Conservation (phyloP, 1,284 basidiomycete species). For the Papiliotrema nemorosa region DNA sequence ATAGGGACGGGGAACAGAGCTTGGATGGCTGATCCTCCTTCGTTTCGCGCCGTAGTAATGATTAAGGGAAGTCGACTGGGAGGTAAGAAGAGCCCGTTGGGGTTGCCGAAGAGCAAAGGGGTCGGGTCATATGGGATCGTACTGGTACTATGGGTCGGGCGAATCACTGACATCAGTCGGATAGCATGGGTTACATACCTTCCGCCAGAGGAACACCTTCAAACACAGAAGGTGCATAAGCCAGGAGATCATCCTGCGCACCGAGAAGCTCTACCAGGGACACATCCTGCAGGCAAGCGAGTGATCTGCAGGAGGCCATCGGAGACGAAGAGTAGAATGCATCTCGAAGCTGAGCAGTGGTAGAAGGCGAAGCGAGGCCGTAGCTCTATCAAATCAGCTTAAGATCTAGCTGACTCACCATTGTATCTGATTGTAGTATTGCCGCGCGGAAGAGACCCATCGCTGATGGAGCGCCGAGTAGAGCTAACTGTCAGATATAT, state of each 20-base stretch:
- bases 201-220: slow-evolving; percentile 23
- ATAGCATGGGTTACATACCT: slow-evolving; percentile 17
- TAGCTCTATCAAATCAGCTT: slow-evolving; percentile 57
- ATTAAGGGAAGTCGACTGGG: slow-evolving; percentile 61
- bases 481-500: slow-evolving; percentile 45
- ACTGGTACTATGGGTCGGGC: slow-evolving; percentile 31
- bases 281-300: slow-evolving; percentile 56
- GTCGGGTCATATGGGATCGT: slow-evolving; percentile 53
- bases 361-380: slow-evolving; percentile 60
- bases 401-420: slow-evolving; percentile 55
- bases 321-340: slow-evolving; percentile 56
- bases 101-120: slow-evolving; percentile 61
- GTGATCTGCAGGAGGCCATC: slow-evolving; percentile 19
- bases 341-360: slow-evolving; percentile 58
- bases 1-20: slow-evolving; percentile 43
- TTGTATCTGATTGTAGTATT: slow-evolving; percentile 79
- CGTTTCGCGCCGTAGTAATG: slow-evolving; percentile 65
- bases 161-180: slow-evolving; percentile 26
- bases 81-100: slow-evolving; percentile 58
- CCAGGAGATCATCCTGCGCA: slow-evolving; percentile 53
- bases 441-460: slow-evolving; percentile 65
- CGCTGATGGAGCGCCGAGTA: slow-evolving; percentile 65
- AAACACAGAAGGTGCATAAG: slow-evolving; percentile 37
- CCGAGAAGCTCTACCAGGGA: slow-evolving; percentile 57
- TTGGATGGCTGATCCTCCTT: slow-evolving; percentile 63